Base-by-base conservation (phyloP, 108 stramenopile genomes). In the Aurantiochytrium sp. region DNA sequence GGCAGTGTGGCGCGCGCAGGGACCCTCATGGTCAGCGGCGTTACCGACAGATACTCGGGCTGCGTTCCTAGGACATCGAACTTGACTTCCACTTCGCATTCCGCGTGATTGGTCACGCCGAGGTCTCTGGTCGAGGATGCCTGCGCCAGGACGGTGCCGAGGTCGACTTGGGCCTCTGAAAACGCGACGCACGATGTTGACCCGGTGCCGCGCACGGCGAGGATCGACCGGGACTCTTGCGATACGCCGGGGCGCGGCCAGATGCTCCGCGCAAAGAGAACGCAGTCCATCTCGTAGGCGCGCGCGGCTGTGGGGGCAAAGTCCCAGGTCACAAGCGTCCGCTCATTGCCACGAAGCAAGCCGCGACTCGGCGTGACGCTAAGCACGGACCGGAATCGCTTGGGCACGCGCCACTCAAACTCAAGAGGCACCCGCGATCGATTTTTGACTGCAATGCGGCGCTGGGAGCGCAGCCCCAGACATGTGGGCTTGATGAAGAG, bases 401-500 rank as follows among this genome's bases (percentile, higher is more conserved):
- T 69, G 54, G 90, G 30, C 30, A 27, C n/a, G 86, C 85, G n/a
- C 85, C 55, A 55, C 32, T 86, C 42, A 86, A 90, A 41, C 90
- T 86, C 19, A 86, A 85, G 41, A 88, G 90, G 36, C 86, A 88
- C 36, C 90, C 88, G 22, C 81, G 89, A 41, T 86, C 15, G 42
- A 85, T 90, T 45, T 36, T 87, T 19, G 68, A 89, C 89, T 69
- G 69, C 24, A 27, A 90, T 17, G 4, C 37, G n/a, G 15, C 90
- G 50, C 36, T 85, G 48, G 3, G 89, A 89, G 15, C 55, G 41
- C 21, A 90, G 55, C 3, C 90, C 90, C 12, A 90, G 87, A 34
- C 90, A 90, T 21, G 90, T 90, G 2, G 90, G 90, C 69, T 85
- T 88, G 73, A 90, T 42, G 45, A 85, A 90, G 15, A 90, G 37